phyloP scores from a whole-genome alignment of 768 basidiomycete genomes.

The Pulveroboletus sp. region DNA sequence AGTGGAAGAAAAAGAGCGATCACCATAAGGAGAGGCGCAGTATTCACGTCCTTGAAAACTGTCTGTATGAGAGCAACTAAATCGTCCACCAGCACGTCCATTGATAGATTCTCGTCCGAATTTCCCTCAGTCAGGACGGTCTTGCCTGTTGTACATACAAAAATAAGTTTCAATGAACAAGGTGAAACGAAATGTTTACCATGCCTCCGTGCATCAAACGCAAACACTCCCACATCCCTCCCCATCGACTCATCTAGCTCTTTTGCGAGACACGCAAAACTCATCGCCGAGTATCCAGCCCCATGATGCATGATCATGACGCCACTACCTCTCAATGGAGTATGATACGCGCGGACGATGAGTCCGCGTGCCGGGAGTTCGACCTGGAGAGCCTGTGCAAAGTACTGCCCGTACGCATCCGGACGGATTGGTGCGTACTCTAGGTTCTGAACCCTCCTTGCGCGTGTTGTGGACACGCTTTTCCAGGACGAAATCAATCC shows the following conservation, averaged over 20 bases:
- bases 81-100: constrained; percentile 70
- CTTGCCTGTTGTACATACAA: constrained; percentile 16
- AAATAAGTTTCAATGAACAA: background rate
- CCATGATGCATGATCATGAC: constrained; percentile 94
- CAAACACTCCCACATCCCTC: constrained; percentile 76
- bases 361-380: constrained; percentile 56
- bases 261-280: constrained; percentile 88
- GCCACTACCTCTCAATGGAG: constrained; percentile 55
- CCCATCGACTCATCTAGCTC: constrained; percentile 57
- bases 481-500: constrained; percentile 18
- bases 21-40: constrained; percentile 74
- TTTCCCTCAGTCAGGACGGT: constrained; percentile 20
- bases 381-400: constrained; percentile 77
- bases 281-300: constrained; percentile 86
- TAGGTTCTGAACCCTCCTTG: constrained; percentile 46
- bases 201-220: constrained; percentile 82
- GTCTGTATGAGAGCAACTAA: constrained; percentile 64
- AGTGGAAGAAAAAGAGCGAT: background rate
- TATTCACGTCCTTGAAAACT: constrained; percentile 60
- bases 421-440: constrained; percentile 78
- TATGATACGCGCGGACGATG: constrained; percentile 80
- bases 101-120: constrained; percentile 45
- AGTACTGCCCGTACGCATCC: constrained; percentile 49
- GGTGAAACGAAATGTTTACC: constrained; percentile 46
- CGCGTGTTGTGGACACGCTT: constrained; percentile 28